Evolutionary conservation across 1,139 yeast species (phyloP), one percentile per base, ranked within the genome.

Genomic region (Nakaseomyces bracarensis): DNA sequence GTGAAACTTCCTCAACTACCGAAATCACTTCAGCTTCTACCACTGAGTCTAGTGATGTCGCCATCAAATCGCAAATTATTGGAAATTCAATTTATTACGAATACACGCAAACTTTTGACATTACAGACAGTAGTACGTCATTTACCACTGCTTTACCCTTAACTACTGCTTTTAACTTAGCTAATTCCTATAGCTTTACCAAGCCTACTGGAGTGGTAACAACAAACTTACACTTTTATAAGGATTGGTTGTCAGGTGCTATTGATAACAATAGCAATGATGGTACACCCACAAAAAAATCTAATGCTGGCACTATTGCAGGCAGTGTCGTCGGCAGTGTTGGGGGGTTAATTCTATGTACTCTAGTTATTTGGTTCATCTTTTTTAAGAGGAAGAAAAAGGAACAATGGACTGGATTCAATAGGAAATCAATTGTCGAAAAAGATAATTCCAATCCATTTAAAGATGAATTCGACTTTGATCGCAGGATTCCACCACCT

Each of bases 31-130:
- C 34, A 8, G 11, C 22, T 4, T 14, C 26, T 20, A 15, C 23
- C 27, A 22, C 20, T 15, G 25, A n/a, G 15, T 28, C 26, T 10
- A 25, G 20, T 14, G 18, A 23, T 23, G 28, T 13, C 13, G 28
- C 25, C 16, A n/a, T 34, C 14, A 14, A 11, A 11, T 26, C 26
- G 23, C 5, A 5, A 4, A 23, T 18, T 14, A 22, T 22, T 8
- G 38, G 38, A 9, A 44, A 58, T 4, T 49, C 58, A 1, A 47
- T 50, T 11, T 48, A 42, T 25, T 46, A 44, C 39, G 48, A 49
- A 13, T 70, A 69, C 48, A 62, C 71, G 2, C 74, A 71, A 49
- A 52, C 57, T 1, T 70, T 63, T 46, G 61, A 59, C n/a, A 59
- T 72, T 22, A 69, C 75, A 0, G 74, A 53, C 33, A 44, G 62